A percentile compares a stretch with the other conserved stretches of the same genome.
Conservation (phyloP, 768 basidiomycete genomes). For the Galerina sulciceps region DNA sequence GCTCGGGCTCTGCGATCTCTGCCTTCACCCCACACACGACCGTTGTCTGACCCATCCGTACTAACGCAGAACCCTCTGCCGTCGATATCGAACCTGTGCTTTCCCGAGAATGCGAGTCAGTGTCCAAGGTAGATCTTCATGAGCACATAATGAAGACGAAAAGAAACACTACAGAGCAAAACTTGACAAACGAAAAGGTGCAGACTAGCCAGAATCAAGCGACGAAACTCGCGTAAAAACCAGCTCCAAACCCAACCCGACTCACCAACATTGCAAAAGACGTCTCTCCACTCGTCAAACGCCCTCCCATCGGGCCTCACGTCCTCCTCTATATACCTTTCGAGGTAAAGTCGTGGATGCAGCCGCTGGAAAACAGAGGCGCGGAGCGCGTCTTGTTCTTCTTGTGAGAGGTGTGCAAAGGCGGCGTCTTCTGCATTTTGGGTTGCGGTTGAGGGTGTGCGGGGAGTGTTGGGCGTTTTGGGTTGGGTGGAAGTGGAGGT, state of each 20-base stretch:
- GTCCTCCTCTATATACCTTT: conserved; percentile 79
- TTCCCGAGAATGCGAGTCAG: background rate
- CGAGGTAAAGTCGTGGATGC: conserved; percentile 87
- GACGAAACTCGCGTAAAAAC: background rate
- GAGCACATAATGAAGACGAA: background rate
- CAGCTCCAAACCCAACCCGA: background rate
- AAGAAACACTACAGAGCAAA: background rate
- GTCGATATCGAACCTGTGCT: conserved; percentile 88
- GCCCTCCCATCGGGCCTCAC: conserved; percentile 84
- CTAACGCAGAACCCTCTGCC: conserved; percentile 90
- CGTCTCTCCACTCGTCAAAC: conserved; percentile 71
- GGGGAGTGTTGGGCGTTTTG: background rate
- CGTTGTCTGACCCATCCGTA: conserved; percentile 91
- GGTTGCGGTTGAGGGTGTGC: background rate
- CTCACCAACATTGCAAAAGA: conserved; percentile 82
- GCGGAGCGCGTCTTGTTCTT: conserved; percentile 44
- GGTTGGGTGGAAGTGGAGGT: background rate
- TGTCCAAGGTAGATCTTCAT: too few relatives aligned
- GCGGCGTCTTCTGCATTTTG: conserved; percentile 7
- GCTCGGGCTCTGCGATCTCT: conserved; percentile 89
- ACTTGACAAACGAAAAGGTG: background rate
- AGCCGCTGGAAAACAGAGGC: conserved; percentile 81
- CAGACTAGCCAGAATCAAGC: background rate
- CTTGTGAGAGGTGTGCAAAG: conserved; percentile 22
- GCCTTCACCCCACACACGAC: conserved; percentile 96